Evolutionary conservation across 2,329 filamentous ascomycete genomes (phyloP).

Genomic region (Diaporthe ilicicola): DNA sequence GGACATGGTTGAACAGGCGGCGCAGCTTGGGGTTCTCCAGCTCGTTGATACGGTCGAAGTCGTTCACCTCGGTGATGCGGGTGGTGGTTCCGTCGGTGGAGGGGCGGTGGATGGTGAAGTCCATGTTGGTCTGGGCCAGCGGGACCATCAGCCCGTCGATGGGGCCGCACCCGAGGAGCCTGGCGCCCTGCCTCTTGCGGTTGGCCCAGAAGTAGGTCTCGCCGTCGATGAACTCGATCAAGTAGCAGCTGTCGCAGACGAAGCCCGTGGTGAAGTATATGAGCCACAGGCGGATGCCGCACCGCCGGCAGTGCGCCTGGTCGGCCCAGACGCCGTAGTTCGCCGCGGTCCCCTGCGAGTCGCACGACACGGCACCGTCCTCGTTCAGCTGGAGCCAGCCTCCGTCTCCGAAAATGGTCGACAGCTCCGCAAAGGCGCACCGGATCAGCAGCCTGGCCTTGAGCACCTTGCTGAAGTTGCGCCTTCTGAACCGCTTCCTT

Average conservation of each 20-base stretch:
- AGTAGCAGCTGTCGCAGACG: constrained; percentile 25
- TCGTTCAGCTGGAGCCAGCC: constrained; percentile 23
- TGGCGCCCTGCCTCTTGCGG: not conserved
- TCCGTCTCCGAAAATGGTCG: constrained; percentile 20
- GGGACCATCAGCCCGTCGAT: not conserved
- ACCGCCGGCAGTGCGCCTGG: not conserved
- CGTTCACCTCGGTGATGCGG: not conserved
- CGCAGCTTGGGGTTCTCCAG: not conserved
- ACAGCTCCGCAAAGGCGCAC: constrained; percentile 8
- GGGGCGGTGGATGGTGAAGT: not conserved
- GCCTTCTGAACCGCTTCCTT: not conserved
- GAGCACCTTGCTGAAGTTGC: not conserved
- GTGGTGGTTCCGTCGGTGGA: not conserved
- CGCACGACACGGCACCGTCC: constrained; percentile 8
- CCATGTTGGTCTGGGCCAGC: constrained; percentile 13
- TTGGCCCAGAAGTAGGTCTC: constrained; percentile 23
- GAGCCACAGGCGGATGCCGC: not conserved
- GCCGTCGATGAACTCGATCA: not conserved
- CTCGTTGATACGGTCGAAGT: constrained; percentile 6
- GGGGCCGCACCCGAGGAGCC: constrained; percentile 1
- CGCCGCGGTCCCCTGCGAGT: not conserved
- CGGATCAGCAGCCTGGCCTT: constrained; percentile 3
- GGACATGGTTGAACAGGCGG: not conserved
- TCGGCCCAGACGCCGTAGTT: constrained; percentile 22
- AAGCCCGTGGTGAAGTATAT: constrained; percentile 14